Conservation (phyloP, 805 yeast genomes). For the Hermanozyma aechmeae region DNA sequence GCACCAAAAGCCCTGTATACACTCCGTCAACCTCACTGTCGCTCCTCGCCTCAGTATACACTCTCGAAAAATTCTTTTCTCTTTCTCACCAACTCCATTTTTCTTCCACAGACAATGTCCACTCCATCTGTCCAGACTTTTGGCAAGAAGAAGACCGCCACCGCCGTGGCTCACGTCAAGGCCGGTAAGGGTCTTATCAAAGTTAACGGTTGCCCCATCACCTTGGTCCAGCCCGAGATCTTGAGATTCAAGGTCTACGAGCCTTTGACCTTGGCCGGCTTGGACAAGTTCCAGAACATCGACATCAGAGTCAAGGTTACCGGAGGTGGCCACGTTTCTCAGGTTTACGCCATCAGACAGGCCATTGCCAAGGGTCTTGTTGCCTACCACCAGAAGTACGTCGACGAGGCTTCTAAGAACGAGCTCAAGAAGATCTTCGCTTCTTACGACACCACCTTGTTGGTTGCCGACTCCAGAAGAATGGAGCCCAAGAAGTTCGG, state of each 20-base stretch:
- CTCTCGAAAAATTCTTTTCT: constrained; percentile 15
- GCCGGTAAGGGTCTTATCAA: constrained; percentile 99
- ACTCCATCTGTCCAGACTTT: constrained; percentile 94
- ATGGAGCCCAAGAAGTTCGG: constrained; percentile 99
- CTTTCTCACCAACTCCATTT: constrained; percentile 35
- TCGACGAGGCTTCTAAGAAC: constrained; percentile 99
- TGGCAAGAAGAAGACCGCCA: constrained; percentile 99
- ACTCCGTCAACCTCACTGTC: neutral
- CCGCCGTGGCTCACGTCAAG: constrained; percentile 99
- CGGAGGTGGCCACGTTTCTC: constrained; percentile 99
- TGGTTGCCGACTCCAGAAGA: constrained; percentile 99
- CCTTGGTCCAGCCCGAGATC: constrained; percentile 98
- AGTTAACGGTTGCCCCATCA: constrained; percentile 99
- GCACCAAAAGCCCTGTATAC: constrained; percentile 1
- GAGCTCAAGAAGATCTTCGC: constrained; percentile 98
- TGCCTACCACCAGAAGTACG: constrained; percentile 99
- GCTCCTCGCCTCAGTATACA: neutral
- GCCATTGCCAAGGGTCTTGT: constrained; percentile 99
- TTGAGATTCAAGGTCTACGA: constrained; percentile 99
- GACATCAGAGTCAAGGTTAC: constrained; percentile 99
- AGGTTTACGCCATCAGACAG: constrained; percentile 99
- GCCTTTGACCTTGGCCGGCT: constrained; percentile 96
- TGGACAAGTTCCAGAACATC: constrained; percentile 96
- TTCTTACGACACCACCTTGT: constrained; percentile 97
- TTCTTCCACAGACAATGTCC: constrained; percentile 45